These are phyloP conservation scores for Aspergillus haitiensis DNA, from an alignment of 495 filamentous ascomycete genomes.

Conservation along the genomic window DNA sequence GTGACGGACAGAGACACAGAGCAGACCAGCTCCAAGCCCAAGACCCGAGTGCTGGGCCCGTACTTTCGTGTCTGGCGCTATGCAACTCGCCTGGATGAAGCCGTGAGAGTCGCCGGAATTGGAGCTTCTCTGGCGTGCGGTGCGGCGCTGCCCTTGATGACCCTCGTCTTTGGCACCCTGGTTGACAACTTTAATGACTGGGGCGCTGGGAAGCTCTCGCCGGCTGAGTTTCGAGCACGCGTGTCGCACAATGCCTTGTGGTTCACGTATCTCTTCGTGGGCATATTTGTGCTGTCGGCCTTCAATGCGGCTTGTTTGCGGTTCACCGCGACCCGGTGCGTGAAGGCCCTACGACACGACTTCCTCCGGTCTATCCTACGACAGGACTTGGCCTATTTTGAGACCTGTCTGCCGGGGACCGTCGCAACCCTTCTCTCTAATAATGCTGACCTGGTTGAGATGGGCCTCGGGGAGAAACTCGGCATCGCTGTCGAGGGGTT, in stretches of 20 bases:
- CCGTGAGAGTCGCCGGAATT: constrained; percentile 31
- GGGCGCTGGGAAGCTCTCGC: constrained; percentile 21
- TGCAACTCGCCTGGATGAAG: constrained; percentile 16
- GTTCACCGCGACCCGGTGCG: background rate
- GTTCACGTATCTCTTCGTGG: constrained; percentile 41
- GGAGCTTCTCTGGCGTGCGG: constrained; percentile 51
- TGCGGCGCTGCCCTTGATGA: constrained; percentile 44
- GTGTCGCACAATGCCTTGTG: constrained; percentile 29
- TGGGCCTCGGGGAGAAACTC: background rate
- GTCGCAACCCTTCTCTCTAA: background rate
- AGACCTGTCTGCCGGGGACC: background rate
- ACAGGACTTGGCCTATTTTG: background rate
- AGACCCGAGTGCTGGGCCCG: background rate
- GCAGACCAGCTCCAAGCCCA: background rate
- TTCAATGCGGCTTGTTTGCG: background rate
- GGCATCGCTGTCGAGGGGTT: background rate
- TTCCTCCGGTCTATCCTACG: background rate
- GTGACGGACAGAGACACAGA: background rate
- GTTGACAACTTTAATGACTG: constrained; percentile 35
- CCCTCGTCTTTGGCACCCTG: constrained; percentile 40
- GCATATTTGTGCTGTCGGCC: constrained; percentile 8
- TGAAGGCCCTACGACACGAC: background rate
- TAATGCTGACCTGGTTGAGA: background rate
- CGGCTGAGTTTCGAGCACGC: constrained; percentile 26
- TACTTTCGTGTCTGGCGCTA: constrained; percentile 12